Evolutionary conservation across 108 stramenopile genomes (phyloP).

Genomic region (Halocafeteria seosinensis): DNA sequence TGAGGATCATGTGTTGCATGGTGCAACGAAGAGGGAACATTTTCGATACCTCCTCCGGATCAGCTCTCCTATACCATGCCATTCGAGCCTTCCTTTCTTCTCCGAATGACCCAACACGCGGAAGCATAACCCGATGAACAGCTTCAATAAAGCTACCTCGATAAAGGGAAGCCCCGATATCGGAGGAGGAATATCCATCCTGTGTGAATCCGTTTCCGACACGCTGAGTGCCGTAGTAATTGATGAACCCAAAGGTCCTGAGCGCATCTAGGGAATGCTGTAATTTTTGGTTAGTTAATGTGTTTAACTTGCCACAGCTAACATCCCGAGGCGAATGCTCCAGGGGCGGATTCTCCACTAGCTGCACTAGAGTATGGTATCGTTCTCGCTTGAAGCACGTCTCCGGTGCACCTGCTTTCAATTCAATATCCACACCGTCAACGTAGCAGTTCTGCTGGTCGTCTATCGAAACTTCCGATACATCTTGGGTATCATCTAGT

Average conservation of each 20-base stretch:
- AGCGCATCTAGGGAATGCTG: not conserved
- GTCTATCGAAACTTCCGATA: no score
- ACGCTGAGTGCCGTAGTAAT: not conserved
- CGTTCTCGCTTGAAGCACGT: no score
- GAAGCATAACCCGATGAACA: not conserved
- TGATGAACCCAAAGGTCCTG: not conserved
- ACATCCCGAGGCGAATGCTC: no score
- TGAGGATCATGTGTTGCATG: not conserved
- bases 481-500: no score
- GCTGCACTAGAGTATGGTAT: no score
- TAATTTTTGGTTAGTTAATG: no score
- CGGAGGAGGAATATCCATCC: not conserved
- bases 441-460: no score
- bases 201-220: not conserved
- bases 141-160: not conserved
- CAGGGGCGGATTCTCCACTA: no score
- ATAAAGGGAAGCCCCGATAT: not conserved
- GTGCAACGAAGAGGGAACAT: not conserved
- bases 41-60: not conserved
- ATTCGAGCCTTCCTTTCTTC: not conserved
- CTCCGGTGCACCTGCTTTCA: no score
- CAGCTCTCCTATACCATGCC: not conserved
- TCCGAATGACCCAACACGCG: not conserved
- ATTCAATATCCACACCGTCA: no score
- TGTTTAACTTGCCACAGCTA: no score